These are phyloP conservation scores for Apium graveolens DNA, from an alignment of 129 eudicot species.

Conservation along the genomic window DNA sequence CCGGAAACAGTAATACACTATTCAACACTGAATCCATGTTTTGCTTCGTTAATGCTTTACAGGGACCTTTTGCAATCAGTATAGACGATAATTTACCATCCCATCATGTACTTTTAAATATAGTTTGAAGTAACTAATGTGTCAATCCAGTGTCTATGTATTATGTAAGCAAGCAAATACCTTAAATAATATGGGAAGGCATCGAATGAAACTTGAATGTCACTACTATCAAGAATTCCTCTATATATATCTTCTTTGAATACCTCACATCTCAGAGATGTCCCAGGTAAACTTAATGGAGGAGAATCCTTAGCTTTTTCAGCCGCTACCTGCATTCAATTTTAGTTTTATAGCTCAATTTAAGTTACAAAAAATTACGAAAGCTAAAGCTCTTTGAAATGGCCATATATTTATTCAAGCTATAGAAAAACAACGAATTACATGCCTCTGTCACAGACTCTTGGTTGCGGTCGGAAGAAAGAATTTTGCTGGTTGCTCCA, in stretches of 20 bases:
- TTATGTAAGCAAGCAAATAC: constrained; percentile 23
- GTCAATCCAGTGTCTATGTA: not conserved
- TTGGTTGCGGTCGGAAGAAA: constrained; percentile 38
- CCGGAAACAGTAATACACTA: not conserved
- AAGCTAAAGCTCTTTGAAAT: constrained; percentile 8
- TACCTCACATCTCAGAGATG: constrained; percentile 46
- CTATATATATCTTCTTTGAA: constrained; percentile 60
- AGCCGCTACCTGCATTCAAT: constrained; percentile 33
- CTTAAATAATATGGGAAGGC: constrained; percentile 77
- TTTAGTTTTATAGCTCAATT: constrained; percentile 5
- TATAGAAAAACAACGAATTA: constrained; percentile 13
- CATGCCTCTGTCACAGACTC: constrained; percentile 48
- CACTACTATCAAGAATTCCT: constrained; percentile 48
- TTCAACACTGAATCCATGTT: not conserved
- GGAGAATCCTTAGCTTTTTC: constrained; percentile 38
- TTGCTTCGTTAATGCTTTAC: not conserved
- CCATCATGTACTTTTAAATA: not conserved
- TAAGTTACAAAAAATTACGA: constrained; percentile 1
- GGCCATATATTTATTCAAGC: constrained; percentile 10
- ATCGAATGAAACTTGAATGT: constrained; percentile 68
- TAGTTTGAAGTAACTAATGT: not conserved
- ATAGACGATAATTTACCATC: not conserved
- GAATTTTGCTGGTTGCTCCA: constrained; percentile 44
- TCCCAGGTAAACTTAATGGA: constrained; percentile 40
- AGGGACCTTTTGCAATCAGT: not conserved